These are phyloP conservation scores for Mimosa bimucronata DNA, from an alignment of 306 rosid species.

Conservation along the genomic window DNA sequence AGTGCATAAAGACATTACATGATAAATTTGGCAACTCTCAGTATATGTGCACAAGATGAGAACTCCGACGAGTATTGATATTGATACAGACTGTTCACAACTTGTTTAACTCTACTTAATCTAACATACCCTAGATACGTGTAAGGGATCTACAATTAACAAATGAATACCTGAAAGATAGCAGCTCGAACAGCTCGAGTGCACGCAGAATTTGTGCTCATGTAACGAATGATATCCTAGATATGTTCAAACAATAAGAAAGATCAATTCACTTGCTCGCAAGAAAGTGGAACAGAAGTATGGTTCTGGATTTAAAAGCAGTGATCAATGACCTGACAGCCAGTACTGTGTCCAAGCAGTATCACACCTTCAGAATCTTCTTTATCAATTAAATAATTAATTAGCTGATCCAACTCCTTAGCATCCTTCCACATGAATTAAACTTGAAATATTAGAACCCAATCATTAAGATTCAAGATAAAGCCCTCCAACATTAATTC, in stretches of 20 bases:
- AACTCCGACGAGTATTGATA: too few species aligned
- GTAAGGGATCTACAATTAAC: conserved; percentile 18
- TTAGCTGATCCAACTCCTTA: conserved; percentile 84
- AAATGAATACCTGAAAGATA: conserved; percentile 77
- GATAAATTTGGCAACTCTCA: too few species aligned
- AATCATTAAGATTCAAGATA: conserved; percentile 31
- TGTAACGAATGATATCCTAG: conserved; percentile 89
- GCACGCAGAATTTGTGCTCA: conserved; percentile 92
- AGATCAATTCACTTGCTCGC: conserved; percentile 24
- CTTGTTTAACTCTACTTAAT: background rate
- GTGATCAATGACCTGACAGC: conserved; percentile 81
- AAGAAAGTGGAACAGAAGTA: conserved; percentile 27
- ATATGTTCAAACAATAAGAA: conserved; percentile 44
- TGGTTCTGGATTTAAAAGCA: conserved; percentile 40
- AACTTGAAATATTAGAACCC: conserved; percentile 34
- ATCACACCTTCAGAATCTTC: conserved; percentile 99
- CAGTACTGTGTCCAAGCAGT: conserved; percentile 95
- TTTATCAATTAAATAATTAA: conserved; percentile 86
- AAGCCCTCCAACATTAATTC: background rate
- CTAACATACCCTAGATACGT: too few species aligned
- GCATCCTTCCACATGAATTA: conserved; percentile 72
- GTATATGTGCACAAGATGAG: too few species aligned
- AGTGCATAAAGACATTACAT: too few species aligned
- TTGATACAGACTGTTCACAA: background rate
- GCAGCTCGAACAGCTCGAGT: conserved; percentile 97